Percentiles rank a stretch among this genome's conserved stretches.
Conservation (phyloP, 345 rosid species). For the Hibiscus trionum region DNA sequence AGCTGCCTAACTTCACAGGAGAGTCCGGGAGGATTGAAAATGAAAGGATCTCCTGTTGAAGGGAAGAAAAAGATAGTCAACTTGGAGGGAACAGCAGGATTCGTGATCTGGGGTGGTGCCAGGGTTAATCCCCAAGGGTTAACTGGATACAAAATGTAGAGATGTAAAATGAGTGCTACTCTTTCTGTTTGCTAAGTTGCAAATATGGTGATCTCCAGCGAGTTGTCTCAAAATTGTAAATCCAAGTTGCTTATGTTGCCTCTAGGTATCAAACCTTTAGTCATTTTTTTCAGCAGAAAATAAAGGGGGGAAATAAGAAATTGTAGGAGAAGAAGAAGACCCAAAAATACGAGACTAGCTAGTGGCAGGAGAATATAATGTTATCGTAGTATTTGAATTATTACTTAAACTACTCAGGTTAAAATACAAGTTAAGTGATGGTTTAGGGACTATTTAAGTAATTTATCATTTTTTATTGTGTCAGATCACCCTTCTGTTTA, state of each 20-base stretch:
- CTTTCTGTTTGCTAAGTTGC: slow-evolving; percentile 11
- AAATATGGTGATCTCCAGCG: slow-evolving; percentile 10
- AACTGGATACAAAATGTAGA: slow-evolving; percentile 33
- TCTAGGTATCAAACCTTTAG: neutral
- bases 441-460: too few species aligned
- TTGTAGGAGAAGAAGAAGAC: too few species aligned
- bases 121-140: slow-evolving; percentile 30
- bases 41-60: slow-evolving; percentile 39
- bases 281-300: too few species aligned
- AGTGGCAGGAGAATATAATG: too few species aligned
- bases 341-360: too few species aligned
- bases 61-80: slow-evolving; percentile 35
- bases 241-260: slow-evolving; percentile 12
- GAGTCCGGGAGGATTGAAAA: slow-evolving; percentile 38
- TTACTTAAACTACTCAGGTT: too few species aligned
- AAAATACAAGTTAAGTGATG: too few species aligned
- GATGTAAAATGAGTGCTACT: slow-evolving; percentile 4
- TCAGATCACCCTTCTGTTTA: too few species aligned
- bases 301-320: too few species aligned
- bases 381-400: too few species aligned
- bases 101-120: slow-evolving; percentile 35
- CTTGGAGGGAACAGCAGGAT: slow-evolving; percentile 29
- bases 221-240: slow-evolving; percentile 22
- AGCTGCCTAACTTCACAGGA: slow-evolving; percentile 64
- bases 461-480: too few species aligned